These are phyloP conservation scores for Globisporangium irregulare DNA, from an alignment of 352 stramenopile species.

Conservation along the genomic window DNA sequence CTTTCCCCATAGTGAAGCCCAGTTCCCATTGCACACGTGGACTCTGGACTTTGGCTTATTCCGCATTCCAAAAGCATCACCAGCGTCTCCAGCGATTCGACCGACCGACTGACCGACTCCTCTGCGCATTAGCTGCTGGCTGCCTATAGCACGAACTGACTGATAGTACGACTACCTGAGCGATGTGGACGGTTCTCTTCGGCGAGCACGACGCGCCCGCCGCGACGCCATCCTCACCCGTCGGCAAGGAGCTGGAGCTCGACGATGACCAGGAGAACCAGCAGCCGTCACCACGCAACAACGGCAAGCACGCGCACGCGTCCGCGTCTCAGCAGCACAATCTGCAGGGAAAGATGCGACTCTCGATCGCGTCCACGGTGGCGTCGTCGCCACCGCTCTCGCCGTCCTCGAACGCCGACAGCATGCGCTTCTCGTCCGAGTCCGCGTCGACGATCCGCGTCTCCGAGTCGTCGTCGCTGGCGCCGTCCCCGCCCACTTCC, in stretches of 20 bases:
- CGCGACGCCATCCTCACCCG: slow-evolving; percentile 10
- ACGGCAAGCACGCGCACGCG: background rate
- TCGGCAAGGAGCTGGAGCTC: slow-evolving; percentile 11
- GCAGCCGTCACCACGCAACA: slow-evolving; percentile 13
- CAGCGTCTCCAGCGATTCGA: background rate
- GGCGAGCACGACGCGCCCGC: slow-evolving; percentile 38
- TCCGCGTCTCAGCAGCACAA: background rate
- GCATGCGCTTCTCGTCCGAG: slow-evolving; percentile 17
- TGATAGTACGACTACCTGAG: background rate
- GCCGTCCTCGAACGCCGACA: slow-evolving; percentile 7
- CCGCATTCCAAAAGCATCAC: background rate
- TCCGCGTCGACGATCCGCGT: slow-evolving; percentile 9
- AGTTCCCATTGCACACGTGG: background rate
- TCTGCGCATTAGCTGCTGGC: background rate
- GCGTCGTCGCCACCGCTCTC: slow-evolving; percentile 20
- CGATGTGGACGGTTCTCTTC: slow-evolving; percentile 66
- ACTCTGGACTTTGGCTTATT: background rate
- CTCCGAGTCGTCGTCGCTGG: slow-evolving; percentile 14
- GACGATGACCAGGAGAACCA: slow-evolving; percentile 21
- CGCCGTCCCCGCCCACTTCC: slow-evolving; percentile 16
- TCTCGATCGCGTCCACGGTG: slow-evolving; percentile 18
- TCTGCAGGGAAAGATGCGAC: slow-evolving; percentile 11
- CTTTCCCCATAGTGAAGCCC: background rate
- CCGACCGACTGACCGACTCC: background rate
- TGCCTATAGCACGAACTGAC: background rate